Conservation (phyloP, 164 flowering plant genomes). For the Cinnamomum chago region DNA sequence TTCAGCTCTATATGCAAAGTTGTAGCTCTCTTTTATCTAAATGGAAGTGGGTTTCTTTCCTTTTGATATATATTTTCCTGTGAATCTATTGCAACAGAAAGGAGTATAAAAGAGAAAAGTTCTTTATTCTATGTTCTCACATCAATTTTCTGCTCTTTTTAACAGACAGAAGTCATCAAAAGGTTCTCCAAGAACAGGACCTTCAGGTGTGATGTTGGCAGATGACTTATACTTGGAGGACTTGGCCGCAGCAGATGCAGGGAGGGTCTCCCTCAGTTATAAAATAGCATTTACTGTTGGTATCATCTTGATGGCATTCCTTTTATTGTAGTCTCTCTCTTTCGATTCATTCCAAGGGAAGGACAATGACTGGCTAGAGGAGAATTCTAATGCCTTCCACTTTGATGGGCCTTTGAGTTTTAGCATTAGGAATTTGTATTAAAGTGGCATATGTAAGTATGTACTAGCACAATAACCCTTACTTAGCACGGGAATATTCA, state of each 20-base stretch:
- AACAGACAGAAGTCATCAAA: background rate
- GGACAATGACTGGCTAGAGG: background rate
- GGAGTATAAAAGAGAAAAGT: too few species aligned
- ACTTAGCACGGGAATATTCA: too few species aligned
- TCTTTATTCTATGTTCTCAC: too few species aligned
- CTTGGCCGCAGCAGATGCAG: background rate
- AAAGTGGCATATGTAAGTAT: background rate
- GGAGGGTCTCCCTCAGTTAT: background rate
- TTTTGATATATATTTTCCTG: too few species aligned
- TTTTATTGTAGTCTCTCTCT: background rate
- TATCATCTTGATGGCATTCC: background rate
- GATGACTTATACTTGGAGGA: background rate
- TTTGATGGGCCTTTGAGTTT: background rate
- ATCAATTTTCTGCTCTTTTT: too few species aligned
- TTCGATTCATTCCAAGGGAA: background rate
- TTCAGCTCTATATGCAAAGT: background rate
- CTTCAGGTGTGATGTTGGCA: background rate
- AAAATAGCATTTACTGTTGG: too few species aligned
- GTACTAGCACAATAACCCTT: too few species aligned
- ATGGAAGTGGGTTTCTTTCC: background rate
- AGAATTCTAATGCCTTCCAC: background rate
- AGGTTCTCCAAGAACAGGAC: background rate
- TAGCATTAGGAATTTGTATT: background rate
- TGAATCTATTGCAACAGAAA: too few species aligned
- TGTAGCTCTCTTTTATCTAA: background rate